Evolutionary conservation across 2,329 filamentous ascomycete genomes (phyloP).

Genomic region (Colletotrichum tropicicola): DNA sequence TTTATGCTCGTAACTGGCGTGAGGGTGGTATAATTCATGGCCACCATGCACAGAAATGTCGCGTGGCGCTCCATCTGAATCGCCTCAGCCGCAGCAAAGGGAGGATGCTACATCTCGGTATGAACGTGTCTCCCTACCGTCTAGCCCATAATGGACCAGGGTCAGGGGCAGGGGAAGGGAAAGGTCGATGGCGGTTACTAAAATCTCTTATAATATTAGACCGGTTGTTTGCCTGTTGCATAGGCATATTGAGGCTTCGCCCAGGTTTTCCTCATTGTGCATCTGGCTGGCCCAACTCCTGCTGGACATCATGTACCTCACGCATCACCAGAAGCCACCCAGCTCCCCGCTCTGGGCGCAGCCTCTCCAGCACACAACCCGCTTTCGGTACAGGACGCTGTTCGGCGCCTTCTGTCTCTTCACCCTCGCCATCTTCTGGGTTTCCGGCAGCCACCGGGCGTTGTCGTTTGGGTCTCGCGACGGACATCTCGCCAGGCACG

Average conservation of each 20-base stretch:
- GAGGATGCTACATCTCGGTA: not conserved
- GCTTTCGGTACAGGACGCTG: not conserved
- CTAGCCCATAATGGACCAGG: not conserved
- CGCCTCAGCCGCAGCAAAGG: not conserved
- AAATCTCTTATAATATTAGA: not conserved
- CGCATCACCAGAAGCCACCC: not conserved
- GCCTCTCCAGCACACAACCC: not conserved
- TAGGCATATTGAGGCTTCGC: not conserved
- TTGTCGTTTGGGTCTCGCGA: not conserved
- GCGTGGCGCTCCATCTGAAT: not conserved
- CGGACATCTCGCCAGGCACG: too few species aligned
- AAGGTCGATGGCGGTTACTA: too few species aligned
- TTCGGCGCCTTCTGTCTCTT: not conserved
- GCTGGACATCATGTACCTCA: not conserved
- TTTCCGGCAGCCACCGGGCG: not conserved
- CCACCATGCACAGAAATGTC: not conserved
- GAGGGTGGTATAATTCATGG: too few species aligned
- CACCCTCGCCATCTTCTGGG: not conserved
- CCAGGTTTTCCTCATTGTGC: too few species aligned
- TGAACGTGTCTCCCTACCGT: not conserved
- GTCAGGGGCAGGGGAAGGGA: not conserved
- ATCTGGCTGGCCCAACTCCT: not conserved
- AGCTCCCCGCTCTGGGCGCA: conserved; percentile 3
- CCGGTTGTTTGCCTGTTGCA: not conserved
- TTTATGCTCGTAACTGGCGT: too few species aligned